Base-by-base conservation (phyloP, 2,329 filamentous ascomycete genomes). In the Sporothrix curviconia region DNA sequence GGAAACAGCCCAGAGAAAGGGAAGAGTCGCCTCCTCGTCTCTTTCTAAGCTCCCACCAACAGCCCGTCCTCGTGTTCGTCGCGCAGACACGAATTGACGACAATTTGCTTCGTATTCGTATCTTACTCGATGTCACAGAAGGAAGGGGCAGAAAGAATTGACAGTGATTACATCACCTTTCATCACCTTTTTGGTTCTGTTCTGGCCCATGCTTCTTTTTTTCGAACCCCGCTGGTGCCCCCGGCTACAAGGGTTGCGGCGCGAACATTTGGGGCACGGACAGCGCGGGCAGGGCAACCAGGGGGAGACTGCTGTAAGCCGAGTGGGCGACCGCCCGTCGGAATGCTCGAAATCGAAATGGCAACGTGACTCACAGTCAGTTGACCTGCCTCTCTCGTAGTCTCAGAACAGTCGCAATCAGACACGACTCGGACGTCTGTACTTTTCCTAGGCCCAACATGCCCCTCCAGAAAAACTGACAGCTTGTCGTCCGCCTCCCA, bases 321-420 rank as follows among this genome's bases (percentile, higher is more conserved):
- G n/a, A n/a, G n/a, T n/a, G n/a, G n/a, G n/a, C n/a, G n/a, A n/a
- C n/a, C n/a, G n/a, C n/a, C n/a, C n/a, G n/a, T n/a, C n/a, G n/a
- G n/a, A n/a, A n/a, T n/a, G n/a, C n/a, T n/a, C n/a, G n/a, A n/a
- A n/a, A n/a, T n/a, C n/a, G n/a, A n/a, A n/a, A n/a, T n/a, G n/a
- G 40, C 40, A 46, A 36, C 40, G 40, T 55, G 52, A 55, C 40
- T 55, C 52, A 55, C 30, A 37, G 52, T 55, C 52, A 54, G 39
- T 32, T 36, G 52, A 46, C 52, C 52, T 24, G 15, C 4, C 14
- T 7, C 25, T n/a, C 17, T 50, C n/a, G n/a, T n/a, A n/a, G n/a
- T n/a, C n/a, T n/a, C n/a, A n/a, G n/a, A n/a, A n/a, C n/a, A n/a
- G n/a, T n/a, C n/a, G n/a, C n/a, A n/a, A n/a, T n/a, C n/a, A n/a